phyloP scores from a whole-genome alignment of 75 land plant genomes.

The Pinus tabuliformis region DNA sequence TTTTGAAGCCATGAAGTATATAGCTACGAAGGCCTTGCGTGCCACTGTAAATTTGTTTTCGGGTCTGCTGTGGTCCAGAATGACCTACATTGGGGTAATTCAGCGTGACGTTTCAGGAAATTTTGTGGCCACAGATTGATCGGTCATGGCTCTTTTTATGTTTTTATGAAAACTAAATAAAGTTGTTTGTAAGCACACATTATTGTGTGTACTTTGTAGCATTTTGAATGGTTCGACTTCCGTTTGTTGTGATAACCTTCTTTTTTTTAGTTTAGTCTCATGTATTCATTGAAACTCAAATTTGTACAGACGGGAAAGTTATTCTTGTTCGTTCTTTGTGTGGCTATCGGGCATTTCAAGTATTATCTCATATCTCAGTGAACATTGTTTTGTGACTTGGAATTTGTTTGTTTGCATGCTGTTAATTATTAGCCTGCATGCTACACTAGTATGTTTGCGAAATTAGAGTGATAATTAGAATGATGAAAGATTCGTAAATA shows the following conservation, averaged over 20 bases:
- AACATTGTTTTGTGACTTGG: background rate
- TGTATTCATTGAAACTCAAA: background rate
- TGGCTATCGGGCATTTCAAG: background rate
- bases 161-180: conserved; percentile 1
- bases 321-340: background rate
- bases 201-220: background rate
- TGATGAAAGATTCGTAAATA: background rate
- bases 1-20: background rate
- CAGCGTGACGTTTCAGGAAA: conserved; percentile 2
- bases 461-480: background rate
- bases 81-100: conserved; percentile 1
- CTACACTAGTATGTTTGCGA: background rate
- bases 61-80: conserved; percentile 3
- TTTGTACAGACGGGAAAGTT: background rate
- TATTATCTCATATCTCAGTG: background rate
- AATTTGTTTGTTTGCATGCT: background rate
- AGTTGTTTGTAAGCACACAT: conserved; percentile 1
- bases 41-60: conserved; percentile 4
- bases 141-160: conserved; percentile 1
- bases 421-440: background rate
- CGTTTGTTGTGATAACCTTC: background rate
- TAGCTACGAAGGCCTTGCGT: background rate
- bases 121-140: conserved; percentile 5
- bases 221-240: background rate
- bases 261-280: background rate